Conservation (phyloP, 331 rosid genomes). For the Rhamnella rubrinervis region DNA sequence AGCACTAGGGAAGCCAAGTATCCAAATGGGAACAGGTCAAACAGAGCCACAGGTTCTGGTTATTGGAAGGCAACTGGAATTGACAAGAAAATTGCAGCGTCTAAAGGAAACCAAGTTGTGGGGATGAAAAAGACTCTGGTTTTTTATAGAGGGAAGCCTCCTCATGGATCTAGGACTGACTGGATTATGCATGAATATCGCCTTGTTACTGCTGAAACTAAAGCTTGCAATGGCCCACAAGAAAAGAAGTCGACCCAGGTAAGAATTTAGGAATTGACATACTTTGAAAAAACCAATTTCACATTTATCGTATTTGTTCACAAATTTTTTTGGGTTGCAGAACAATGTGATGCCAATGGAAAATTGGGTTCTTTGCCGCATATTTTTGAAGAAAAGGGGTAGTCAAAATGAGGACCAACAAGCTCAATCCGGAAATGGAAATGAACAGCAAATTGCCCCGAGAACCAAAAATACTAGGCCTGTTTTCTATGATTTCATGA, state of each 20-base stretch:
- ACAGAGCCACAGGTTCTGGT: conserved; percentile 48
- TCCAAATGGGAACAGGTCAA: conserved; percentile 53
- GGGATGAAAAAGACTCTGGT: conserved; percentile 96
- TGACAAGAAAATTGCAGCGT: conserved; percentile 39
- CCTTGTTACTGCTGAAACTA: conserved; percentile 33
- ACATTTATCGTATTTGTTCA: neutral
- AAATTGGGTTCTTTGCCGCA: conserved; percentile 90
- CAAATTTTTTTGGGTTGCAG: conserved; percentile 18
- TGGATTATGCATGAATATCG: conserved; percentile 99
- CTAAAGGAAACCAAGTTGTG: conserved; percentile 40
- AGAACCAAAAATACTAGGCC: conserved; percentile 32
- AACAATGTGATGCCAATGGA: conserved; percentile 38
- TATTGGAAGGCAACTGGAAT: conserved; percentile 57
- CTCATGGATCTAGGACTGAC: conserved; percentile 84
- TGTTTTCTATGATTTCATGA: conserved; percentile 79
- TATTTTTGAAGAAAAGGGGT: conserved; percentile 81
- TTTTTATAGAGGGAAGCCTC: conserved; percentile 87
- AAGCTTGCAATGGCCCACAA: conserved; percentile 13
- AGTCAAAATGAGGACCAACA: conserved; percentile 39
- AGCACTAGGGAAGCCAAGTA: conserved; percentile 55
- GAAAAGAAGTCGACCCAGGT: conserved; percentile 37
- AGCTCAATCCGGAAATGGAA: conserved; percentile 12
- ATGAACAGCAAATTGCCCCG: neutral
- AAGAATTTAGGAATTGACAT: neutral
- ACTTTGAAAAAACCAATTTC: neutral